Evolutionary conservation across 208 protist species (phyloP), one percentile per base, ranked within the genome.

Genomic region (Trypanosoma avium): DNA sequence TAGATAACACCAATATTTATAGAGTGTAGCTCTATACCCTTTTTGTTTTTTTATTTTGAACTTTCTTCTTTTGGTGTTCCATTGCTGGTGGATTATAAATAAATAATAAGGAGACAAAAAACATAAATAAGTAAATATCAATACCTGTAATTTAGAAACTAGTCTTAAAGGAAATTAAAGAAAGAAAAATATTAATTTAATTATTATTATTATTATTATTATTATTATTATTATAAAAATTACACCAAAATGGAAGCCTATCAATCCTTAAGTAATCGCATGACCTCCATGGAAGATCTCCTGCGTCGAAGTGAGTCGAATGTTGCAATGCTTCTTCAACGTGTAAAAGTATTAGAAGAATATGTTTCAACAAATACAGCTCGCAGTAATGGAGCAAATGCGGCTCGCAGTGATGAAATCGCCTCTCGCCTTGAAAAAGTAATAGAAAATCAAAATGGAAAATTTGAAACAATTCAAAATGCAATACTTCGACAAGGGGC

Each of bases 211-310:
- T n/a, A n/a, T n/a, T n/a, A n/a, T n/a, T n/a, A n/a, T n/a, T n/a
- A n/a, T n/a, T n/a, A n/a, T n/a, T n/a, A n/a, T n/a, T n/a, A n/a
- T n/a, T n/a, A n/a, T n/a, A n/a, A n/a, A n/a, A n/a, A n/a, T n/a
- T n/a, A n/a, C n/a, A n/a, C n/a, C n/a, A 19, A 0, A n/a, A 69
- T 75, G 62, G 69, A 69, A 3, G 48, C 60, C 0, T 68, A 69
- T 57, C 48, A 57, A 0, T 83, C 78, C 6, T 58, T 95, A 48
- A 73, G 72, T 9, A 77, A 75, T 35, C 79, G 90, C 8, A 63
- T 88, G n/a, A 21, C 81, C 36, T 95, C 90, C 3, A 67, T 95
- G 52, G 86, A 95, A 71, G 84, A 93, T 48, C 82, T 93, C 21
- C 76, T 95, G 19, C 83, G 77, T 0, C 75, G 83, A 61, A 84